Evolutionary conservation across 2,329 filamentous ascomycete genomes (phyloP).

Genomic region (Plenodomus lindquistii): DNA sequence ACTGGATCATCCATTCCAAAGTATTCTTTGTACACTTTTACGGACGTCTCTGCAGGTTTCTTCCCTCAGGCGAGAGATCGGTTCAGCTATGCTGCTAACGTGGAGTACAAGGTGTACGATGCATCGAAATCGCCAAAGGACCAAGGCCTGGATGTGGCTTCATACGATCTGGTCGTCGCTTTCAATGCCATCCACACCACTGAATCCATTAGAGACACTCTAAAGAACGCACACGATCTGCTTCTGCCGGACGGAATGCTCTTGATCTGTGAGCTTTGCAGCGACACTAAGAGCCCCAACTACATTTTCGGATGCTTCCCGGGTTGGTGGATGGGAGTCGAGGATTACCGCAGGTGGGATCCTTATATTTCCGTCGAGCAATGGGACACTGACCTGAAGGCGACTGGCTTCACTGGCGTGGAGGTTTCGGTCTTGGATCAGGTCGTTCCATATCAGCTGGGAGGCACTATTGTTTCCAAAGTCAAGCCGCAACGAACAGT

Average conservation of each 20-base stretch:
- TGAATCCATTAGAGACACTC: background rate
- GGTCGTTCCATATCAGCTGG: background rate
- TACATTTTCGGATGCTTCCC: constrained; percentile 19
- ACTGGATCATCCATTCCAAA: background rate
- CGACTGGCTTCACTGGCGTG: constrained; percentile 34
- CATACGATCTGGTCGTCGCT: constrained; percentile 22
- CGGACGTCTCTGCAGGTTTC: constrained; percentile 25
- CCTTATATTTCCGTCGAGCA: constrained; percentile 30
- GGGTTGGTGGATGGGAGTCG: constrained; percentile 25
- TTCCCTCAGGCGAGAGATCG: constrained; percentile 13
- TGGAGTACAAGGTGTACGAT: constrained; percentile 2
- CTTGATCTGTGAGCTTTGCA: constrained; percentile 1
- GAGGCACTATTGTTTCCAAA: background rate
- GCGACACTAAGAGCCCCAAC: constrained; percentile 4
- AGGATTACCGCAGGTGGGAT: constrained; percentile 29
- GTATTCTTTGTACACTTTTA: constrained; percentile 20
- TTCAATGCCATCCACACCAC: constrained; percentile 16
- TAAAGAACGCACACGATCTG: background rate
- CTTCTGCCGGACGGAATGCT: background rate
- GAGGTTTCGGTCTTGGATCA: constrained; percentile 14
- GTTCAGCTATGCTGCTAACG: constrained; percentile 4
- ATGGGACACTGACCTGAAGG: constrained; percentile 40
- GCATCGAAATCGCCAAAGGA: constrained; percentile 1
- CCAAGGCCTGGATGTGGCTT: constrained; percentile 11
- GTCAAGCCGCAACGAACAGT: background rate